Percentiles rank a stretch among this genome's conserved stretches.
Conservation (phyloP, 208 protist genomes). For the Leishmania tropica region DNA sequence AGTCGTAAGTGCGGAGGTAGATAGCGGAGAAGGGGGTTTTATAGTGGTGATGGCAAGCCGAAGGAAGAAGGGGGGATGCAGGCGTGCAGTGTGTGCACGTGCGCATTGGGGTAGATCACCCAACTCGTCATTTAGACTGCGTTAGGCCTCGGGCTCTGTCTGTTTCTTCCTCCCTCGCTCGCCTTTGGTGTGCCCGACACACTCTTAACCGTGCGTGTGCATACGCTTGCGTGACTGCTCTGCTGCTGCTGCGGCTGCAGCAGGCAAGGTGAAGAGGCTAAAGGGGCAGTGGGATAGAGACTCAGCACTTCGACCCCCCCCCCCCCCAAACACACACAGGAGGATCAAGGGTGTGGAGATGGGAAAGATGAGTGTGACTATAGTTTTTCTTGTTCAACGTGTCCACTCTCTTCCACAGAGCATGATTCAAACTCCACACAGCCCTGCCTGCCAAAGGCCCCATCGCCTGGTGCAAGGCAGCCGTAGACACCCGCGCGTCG, state of each 20-base stretch:
- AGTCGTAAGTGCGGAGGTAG: not conserved
- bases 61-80: not conserved
- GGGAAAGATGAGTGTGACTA: not conserved
- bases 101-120: not conserved
- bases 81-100: not conserved
- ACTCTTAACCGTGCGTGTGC: not conserved
- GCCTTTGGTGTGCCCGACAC: not conserved
- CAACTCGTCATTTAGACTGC: not conserved
- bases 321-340: conserved; percentile 1
- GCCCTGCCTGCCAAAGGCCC: not conserved
- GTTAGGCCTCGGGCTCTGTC: not conserved
- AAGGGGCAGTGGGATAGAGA: not conserved
- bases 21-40: not conserved
- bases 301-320: not conserved
- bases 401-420: not conserved
- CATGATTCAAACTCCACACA: not conserved
- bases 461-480: not conserved
- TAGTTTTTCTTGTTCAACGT: not conserved
- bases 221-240: conserved; percentile 11
- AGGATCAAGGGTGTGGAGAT: not conserved
- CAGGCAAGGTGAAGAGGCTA: not conserved
- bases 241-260: not conserved
- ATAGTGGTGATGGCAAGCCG: not conserved
- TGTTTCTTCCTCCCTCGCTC: not conserved
- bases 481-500: not conserved